These are phyloP conservation scores for Xylariales sp. DNA, from an alignment of 2,329 filamentous ascomycete genomes.

Conservation along the genomic window DNA sequence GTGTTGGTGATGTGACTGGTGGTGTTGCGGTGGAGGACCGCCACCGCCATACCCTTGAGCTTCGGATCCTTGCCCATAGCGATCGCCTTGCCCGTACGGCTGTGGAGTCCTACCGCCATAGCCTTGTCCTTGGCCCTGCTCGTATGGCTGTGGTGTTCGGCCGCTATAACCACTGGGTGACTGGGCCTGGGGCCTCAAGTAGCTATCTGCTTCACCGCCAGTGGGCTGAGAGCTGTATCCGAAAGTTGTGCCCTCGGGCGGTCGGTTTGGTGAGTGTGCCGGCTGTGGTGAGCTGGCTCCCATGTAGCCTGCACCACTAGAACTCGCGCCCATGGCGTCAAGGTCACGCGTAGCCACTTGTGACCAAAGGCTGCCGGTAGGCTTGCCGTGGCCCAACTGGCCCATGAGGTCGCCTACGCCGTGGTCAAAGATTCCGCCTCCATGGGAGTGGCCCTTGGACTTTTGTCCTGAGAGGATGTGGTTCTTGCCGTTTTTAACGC, in stretches of 20 bases:
- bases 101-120: conserved; percentile 3
- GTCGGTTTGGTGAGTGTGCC: conserved; percentile 19
- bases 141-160: conserved; percentile 2
- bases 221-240: conserved; percentile 29
- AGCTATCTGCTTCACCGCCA: conserved; percentile 14
- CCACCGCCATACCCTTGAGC: conserved; percentile 18
- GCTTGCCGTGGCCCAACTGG: conserved; percentile 50
- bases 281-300: conserved; percentile 31
- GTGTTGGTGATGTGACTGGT: background rate
- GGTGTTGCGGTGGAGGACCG: conserved; percentile 18
- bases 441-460: conserved; percentile 38
- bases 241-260: conserved; percentile 28
- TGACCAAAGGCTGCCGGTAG: conserved; percentile 55
- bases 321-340: conserved; percentile 48
- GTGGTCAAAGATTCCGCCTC: conserved; percentile 31
- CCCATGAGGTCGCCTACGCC: conserved; percentile 30
- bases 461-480: conserved; percentile 47
- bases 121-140: conserved; percentile 9
- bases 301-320: conserved; percentile 19
- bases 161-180: conserved; percentile 13
- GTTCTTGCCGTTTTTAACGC: conserved; percentile 79
- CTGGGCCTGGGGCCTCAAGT: conserved; percentile 5
- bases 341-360: conserved; percentile 58
- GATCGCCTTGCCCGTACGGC: conserved; percentile 6
- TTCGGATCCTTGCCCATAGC: conserved; percentile 15